Evolutionary conservation across 1,284 basidiomycete species (phyloP), one percentile per base, ranked within the genome.

Genomic region (Cryptococcus amylolentus): DNA sequence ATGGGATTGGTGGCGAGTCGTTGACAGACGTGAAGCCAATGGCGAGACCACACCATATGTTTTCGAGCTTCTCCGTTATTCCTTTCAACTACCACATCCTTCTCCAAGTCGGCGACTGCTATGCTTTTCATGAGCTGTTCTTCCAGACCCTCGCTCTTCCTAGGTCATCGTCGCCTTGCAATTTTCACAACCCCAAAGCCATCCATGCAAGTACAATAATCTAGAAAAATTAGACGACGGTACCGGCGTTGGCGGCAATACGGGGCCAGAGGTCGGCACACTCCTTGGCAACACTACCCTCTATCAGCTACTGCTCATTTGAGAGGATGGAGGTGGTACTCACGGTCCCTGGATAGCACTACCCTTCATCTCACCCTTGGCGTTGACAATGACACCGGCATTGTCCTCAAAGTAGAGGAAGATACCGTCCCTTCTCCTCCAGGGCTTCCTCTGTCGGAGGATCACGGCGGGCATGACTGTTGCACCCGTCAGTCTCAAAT

Each of bases 341-440:
- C 62, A 75, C 72, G 95, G 96, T 67, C 95, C 95, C 65, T 95
- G 94, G 80, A 99, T 98, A 70, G 94, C 92, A 57, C 90, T 93
- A 60, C 95, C 95, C 85, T 99, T 99, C 95, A 99, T 98, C 83
- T 99, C 95, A 76, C 96, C 95, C 86, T 98, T 98, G 74, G 91
- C 90, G 84, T 98, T 63, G 74, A 93, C 91, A 65, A 95, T 94
- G 64, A 95, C 92, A 80, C 92, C 93, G 57, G 93, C 93, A 78
- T 95, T 95, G 81, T 95, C 93, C 71, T 78, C 95, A 69, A 98
- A 98, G 86, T 97, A 97, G 77, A 98, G 88, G 87, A 97, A 97
- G 66, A 98, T 90, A 80, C 95, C 95, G 77, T 99, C 95, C 80
- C 86, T 86, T 82, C 95, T 84, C 75, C 96, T 88, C 95, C 95